Evolutionary conservation across 2,329 filamentous ascomycete species (phyloP).

Genomic region (Rutstroemia sp.): DNA sequence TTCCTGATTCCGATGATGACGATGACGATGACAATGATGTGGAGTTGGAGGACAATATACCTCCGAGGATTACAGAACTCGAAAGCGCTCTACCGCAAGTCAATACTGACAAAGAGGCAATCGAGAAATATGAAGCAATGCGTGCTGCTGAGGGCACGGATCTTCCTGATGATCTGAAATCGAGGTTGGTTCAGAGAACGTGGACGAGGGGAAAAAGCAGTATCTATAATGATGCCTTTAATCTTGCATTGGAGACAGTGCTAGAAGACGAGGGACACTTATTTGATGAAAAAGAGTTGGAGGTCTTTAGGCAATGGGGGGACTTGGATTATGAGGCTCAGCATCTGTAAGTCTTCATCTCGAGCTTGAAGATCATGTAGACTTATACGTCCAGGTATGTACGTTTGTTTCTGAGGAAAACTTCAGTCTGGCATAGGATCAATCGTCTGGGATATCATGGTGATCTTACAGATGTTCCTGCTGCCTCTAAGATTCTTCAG

Average conservation of each 20-base stretch:
- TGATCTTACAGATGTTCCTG: slow-evolving; percentile 69
- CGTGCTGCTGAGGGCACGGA: slow-evolving; percentile 29
- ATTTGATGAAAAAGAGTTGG: slow-evolving; percentile 71
- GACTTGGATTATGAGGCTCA: slow-evolving; percentile 74
- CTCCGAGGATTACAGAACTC: slow-evolving; percentile 52
- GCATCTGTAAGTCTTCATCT: slow-evolving; percentile 61
- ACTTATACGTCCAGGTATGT: slow-evolving; percentile 58
- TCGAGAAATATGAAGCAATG: slow-evolving; percentile 71
- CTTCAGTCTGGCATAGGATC: slow-evolving; percentile 82
- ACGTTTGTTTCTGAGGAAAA: slow-evolving; percentile 85
- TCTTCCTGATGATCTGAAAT: slow-evolving; percentile 35
- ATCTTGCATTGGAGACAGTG: slow-evolving; percentile 82
- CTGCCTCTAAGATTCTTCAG: slow-evolving; percentile 61
- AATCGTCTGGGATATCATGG: slow-evolving; percentile 70
- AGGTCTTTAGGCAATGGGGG: slow-evolving; percentile 72
- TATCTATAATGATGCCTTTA: slow-evolving; percentile 96
- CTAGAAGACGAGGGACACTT: slow-evolving; percentile 82
- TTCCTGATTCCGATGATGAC: slow-evolving; percentile 33
- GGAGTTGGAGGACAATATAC: slow-evolving; percentile 11
- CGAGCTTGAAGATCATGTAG: not conserved
- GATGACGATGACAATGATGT: slow-evolving; percentile 25
- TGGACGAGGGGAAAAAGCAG: slow-evolving; percentile 78
- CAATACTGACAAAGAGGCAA: slow-evolving; percentile 60
- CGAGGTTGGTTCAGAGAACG: slow-evolving; percentile 46
- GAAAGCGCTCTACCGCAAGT: slow-evolving; percentile 65